A percentile compares a stretch with the other conserved stretches of the same genome.
Evolutionary conservation across 768 basidiomycete genomes (phyloP).

Genomic region (Russula olivacea): DNA sequence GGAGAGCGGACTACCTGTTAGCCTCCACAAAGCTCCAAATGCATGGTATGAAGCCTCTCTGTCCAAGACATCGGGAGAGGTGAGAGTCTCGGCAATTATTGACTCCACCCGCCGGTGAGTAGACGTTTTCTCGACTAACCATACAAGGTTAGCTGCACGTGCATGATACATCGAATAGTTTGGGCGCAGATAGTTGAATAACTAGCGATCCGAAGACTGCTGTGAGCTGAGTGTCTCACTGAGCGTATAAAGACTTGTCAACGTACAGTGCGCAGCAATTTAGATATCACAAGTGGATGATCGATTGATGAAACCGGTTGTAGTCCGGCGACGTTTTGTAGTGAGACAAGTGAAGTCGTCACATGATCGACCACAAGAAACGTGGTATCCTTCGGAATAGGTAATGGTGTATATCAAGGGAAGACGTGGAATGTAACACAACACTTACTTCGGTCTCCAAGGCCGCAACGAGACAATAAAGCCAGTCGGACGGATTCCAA

Average conservation of each 20-base stretch:
- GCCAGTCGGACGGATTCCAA: constrained; percentile 68
- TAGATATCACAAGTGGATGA: constrained; percentile 47
- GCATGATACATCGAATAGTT: constrained; percentile 68
- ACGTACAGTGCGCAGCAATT: constrained; percentile 51
- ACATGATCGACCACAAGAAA: constrained; percentile 24
- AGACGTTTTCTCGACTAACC: constrained; percentile 62
- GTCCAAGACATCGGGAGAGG: constrained; percentile 43
- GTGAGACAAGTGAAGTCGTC: constrained; percentile 18
- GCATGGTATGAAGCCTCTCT: constrained; percentile 67
- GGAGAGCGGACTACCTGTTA: constrained; percentile 53
- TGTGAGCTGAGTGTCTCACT: constrained; percentile 4
- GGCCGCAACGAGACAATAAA: constrained; percentile 45
- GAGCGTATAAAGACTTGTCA: neutral
- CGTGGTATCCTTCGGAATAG: constrained; percentile 16
- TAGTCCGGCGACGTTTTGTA: constrained; percentile 19
- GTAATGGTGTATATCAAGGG: neutral
- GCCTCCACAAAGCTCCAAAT: constrained; percentile 89
- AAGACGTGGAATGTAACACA: neutral
- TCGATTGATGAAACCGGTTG: constrained; percentile 38
- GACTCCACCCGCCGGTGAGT: constrained; percentile 65
- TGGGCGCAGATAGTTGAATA: constrained; percentile 68
- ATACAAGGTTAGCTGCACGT: constrained; percentile 75
- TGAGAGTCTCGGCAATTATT: constrained; percentile 68
- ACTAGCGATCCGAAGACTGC: constrained; percentile 33
- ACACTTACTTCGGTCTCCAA: constrained; percentile 51